Conservation (phyloP, 495 filamentous ascomycete species). For the Massariosphaeria phaeospora region DNA sequence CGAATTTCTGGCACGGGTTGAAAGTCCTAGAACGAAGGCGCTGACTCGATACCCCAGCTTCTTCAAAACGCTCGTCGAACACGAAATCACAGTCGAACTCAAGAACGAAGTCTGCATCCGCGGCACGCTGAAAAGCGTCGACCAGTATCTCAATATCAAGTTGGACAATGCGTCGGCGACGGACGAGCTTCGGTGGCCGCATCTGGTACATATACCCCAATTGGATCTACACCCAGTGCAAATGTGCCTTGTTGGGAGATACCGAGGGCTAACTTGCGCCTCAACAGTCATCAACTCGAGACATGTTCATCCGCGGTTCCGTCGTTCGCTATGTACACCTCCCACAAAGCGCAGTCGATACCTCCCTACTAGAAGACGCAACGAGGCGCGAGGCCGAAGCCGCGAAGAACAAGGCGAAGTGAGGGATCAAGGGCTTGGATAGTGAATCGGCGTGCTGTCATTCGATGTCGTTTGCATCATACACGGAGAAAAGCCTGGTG, state of each 20-base stretch:
- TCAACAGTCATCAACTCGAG: slow-evolving; percentile 69
- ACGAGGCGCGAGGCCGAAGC: slow-evolving; percentile 63
- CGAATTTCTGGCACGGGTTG: no score
- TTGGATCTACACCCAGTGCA: no score
- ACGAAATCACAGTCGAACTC: slow-evolving; percentile 92
- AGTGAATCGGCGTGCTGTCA: no score
- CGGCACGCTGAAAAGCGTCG: slow-evolving; percentile 90
- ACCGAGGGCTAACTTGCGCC: no score
- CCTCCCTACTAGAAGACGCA: slow-evolving; percentile 88
- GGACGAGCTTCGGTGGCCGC: slow-evolving; percentile 88
- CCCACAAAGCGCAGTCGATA: slow-evolving; percentile 81
- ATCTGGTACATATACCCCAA: slow-evolving; percentile 56
- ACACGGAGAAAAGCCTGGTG: no score
- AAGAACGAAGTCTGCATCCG: slow-evolving; percentile 98
- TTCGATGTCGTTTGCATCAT: no score
- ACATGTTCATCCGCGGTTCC: slow-evolving; percentile 94
- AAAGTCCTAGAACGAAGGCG: no score
- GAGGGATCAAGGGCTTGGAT: not conserved
- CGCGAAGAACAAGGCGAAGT: slow-evolving; percentile 25
- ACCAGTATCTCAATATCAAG: slow-evolving; percentile 99
- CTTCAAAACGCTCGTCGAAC: slow-evolving; percentile 99
- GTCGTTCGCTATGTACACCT: slow-evolving; percentile 95
- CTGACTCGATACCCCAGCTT: slow-evolving; percentile 56
- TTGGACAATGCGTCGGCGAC: slow-evolving; percentile 88
- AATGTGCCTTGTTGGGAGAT: no score